Base-by-base conservation (phyloP, 2,329 filamentous ascomycete species). In the Ramularia endophylla region DNA sequence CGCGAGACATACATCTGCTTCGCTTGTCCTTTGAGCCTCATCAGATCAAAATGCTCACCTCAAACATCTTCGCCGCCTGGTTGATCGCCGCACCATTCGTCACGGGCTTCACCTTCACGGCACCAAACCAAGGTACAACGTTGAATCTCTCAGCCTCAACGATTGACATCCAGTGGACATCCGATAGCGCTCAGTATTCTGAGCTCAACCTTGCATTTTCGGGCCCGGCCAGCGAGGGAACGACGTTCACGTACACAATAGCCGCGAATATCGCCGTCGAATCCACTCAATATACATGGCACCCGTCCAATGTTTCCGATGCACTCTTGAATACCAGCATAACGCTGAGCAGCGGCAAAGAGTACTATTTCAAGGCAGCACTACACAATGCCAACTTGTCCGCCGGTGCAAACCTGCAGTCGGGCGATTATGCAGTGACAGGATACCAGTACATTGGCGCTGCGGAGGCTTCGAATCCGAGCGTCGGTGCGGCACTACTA, bases 121-220 rank as follows among this genome's bases (percentile, higher is more conserved):
- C 29, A n/a, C 29, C 29, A 5, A 18, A 6, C 16, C 29, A 6
- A 15, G 29, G 29, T n/a, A 32, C 29, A 13, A n/a, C 29, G 16
- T n/a, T 32, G 29, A 32, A 32, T 18, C 29, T 32, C 16, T 32
- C 29, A 5, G 29, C 29, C n/a, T n/a, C 29, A n/a, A 32, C n/a
- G 8, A 32, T 32, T 32, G 29, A 32, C 29, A 32, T 32, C 29
- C n/a, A 32, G n/a, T 32, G 29, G 29, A n/a, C n/a, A 6, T 8
- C n/a, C n/a, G 16, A 18, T 6, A 32, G 8, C 8, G n/a, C 29
- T 13, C 29, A 32, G 16, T 32, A 15, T n/a, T 18, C 29, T n/a
- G 6, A 15, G n/a, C 8, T 18, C 29, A n/a, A 32, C 29, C n/a
- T 32, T n/a, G n/a, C n/a, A 18, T 32, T 32, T n/a, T 5, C 6